Conservation (phyloP, 75 land plant genomes). For the Chamaecyparis obtusa region DNA sequence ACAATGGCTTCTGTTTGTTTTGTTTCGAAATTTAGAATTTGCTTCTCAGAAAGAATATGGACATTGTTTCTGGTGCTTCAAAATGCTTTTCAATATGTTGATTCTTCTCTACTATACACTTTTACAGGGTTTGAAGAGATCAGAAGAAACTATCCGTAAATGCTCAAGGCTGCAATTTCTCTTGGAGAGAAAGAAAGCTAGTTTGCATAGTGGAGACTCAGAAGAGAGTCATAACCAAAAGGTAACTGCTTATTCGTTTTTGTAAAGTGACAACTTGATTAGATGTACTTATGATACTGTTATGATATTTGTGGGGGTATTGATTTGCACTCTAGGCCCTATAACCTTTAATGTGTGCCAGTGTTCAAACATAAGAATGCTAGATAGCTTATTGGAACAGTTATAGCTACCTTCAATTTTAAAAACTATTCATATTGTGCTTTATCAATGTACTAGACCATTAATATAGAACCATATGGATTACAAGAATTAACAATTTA, state of each 20-base stretch:
- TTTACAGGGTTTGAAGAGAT: slow-evolving; percentile 43
- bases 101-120: background rate
- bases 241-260: slow-evolving; percentile 22
- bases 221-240: slow-evolving; percentile 51
- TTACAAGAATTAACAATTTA: background rate
- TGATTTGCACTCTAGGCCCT: background rate
- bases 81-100: background rate
- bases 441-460: background rate
- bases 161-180: slow-evolving; percentile 48
- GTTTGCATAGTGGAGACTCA: slow-evolving; percentile 46
- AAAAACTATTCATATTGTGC: background rate
- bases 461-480: background rate
- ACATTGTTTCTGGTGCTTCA: background rate
- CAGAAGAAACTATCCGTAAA: slow-evolving; percentile 41
- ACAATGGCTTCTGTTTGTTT: background rate
- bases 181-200: slow-evolving; percentile 38
- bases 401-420: background rate
- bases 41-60: background rate
- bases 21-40: background rate
- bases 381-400: background rate
- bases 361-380: background rate
- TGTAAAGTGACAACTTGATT: background rate
- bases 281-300: background rate
- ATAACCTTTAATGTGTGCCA: background rate
- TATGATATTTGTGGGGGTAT: background rate